phyloP scores from a whole-genome alignment of 2,329 filamentous ascomycete species.

The Calonectria fujianensis region DNA sequence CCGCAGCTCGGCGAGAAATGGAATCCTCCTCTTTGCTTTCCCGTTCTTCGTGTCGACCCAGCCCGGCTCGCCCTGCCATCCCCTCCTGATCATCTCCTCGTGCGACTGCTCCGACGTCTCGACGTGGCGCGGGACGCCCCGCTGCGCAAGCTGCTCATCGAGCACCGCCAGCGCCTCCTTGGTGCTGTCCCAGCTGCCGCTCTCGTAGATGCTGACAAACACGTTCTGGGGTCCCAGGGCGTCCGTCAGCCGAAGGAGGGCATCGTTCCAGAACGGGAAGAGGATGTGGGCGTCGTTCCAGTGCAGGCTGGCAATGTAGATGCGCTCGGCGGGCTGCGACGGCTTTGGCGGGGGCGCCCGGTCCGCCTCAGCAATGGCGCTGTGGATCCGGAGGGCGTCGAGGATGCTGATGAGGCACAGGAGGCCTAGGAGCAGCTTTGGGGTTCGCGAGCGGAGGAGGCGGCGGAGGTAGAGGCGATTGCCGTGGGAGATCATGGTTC shows the following conservation, averaged over 20 bases:
- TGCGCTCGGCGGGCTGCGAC: constrained; percentile 61
- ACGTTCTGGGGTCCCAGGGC: constrained; percentile 78
- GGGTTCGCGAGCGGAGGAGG: constrained; percentile 60
- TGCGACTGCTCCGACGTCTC: constrained; percentile 76
- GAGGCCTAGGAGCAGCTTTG: constrained; percentile 60
- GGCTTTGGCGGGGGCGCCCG: constrained; percentile 50
- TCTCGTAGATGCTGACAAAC: constrained; percentile 81
- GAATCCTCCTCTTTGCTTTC: constrained; percentile 78
- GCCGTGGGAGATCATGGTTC: constrained; percentile 57
- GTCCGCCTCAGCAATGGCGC: constrained; percentile 57
- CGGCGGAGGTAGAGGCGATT: constrained; percentile 62
- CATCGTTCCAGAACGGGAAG: constrained; percentile 76
- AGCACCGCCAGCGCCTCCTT: constrained; percentile 77
- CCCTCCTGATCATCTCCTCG: constrained; percentile 70
- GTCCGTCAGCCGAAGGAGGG: constrained; percentile 74
- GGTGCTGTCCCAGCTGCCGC: constrained; percentile 81
- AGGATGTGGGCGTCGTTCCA: constrained; percentile 80
- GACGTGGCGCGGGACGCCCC: constrained; percentile 73
- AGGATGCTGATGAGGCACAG: constrained; percentile 62
- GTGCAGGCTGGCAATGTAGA: constrained; percentile 82
- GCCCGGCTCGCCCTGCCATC: constrained; percentile 68
- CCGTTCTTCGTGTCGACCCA: constrained; percentile 78
- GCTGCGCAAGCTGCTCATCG: constrained; percentile 70
- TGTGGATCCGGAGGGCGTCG: constrained; percentile 63
- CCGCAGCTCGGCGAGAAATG: constrained; percentile 78